Conservation (phyloP, 371 early-diverging fungal species). For the Syncephalastrum monosporum region DNA sequence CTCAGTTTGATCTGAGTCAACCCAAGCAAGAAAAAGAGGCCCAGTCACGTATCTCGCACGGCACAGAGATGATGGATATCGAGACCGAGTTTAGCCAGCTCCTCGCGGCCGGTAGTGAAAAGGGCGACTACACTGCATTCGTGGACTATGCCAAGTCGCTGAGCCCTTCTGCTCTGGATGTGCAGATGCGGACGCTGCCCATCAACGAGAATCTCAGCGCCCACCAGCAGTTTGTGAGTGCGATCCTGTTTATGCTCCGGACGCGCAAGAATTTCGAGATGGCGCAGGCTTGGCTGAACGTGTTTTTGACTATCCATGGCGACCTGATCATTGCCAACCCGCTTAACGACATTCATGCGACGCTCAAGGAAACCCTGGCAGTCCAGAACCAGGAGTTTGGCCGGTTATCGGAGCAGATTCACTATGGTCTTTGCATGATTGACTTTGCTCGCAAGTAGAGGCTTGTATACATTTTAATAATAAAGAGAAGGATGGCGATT, state of each 20-base stretch:
- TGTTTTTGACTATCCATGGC: slow-evolving; percentile 76
- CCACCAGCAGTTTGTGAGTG: slow-evolving; percentile 61
- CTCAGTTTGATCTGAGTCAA: slow-evolving; percentile 56
- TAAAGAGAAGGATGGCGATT: background rate
- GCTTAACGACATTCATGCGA: slow-evolving; percentile 44
- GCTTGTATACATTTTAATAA: slow-evolving; percentile 8
- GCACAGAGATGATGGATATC: slow-evolving; percentile 41
- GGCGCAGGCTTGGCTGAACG: slow-evolving; percentile 77
- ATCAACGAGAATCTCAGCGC: slow-evolving; percentile 58
- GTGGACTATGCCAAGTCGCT: slow-evolving; percentile 70
- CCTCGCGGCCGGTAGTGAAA: slow-evolving; percentile 53
- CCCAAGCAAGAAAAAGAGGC: slow-evolving; percentile 28
- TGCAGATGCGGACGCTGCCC: slow-evolving; percentile 79
- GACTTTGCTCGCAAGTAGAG: slow-evolving; percentile 69
- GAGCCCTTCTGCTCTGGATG: slow-evolving; percentile 81
- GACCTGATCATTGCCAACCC: slow-evolving; percentile 73
- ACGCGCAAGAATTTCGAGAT: slow-evolving; percentile 83
- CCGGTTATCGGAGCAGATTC: slow-evolving; percentile 70
- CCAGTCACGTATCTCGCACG: slow-evolving; percentile 32
- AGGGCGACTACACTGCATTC: slow-evolving; percentile 47
- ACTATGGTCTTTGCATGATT: slow-evolving; percentile 80
- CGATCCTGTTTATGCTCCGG: slow-evolving; percentile 58
- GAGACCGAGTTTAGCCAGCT: slow-evolving; percentile 61
- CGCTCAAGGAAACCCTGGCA: slow-evolving; percentile 42
- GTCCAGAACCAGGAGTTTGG: slow-evolving; percentile 59